These are phyloP conservation scores for Epichloe bromicola DNA, from an alignment of 2,329 filamentous ascomycete species.

Conservation along the genomic window DNA sequence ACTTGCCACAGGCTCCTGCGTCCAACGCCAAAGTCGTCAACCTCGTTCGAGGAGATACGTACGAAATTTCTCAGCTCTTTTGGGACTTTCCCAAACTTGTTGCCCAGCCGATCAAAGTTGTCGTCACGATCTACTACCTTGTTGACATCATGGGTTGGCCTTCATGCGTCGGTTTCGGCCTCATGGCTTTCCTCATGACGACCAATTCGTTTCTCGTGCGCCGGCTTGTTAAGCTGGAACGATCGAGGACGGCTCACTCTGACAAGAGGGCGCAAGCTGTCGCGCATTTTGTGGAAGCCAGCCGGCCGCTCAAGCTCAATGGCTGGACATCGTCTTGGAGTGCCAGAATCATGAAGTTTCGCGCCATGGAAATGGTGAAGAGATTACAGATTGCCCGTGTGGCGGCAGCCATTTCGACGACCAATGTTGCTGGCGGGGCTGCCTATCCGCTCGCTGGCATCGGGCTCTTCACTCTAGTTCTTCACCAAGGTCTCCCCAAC, in stretches of 20 bases:
- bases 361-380: slow-evolving; percentile 23
- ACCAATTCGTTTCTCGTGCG: slow-evolving; percentile 57
- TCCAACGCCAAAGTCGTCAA: slow-evolving; percentile 88
- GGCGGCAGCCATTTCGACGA: slow-evolving; percentile 43
- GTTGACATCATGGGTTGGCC: slow-evolving; percentile 70
- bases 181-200: slow-evolving; percentile 55
- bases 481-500: slow-evolving; percentile 54
- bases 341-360: slow-evolving; percentile 22
- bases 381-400: slow-evolving; percentile 23
- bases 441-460: slow-evolving; percentile 73
- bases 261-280: slow-evolving; percentile 70
- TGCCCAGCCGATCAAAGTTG: slow-evolving; percentile 62
- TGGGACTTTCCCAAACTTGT: slow-evolving; percentile 76
- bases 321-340: slow-evolving; percentile 27
- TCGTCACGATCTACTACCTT: slow-evolving; percentile 50
- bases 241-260: slow-evolving; percentile 56
- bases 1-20: slow-evolving; percentile 38
- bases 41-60: slow-evolving; percentile 69
- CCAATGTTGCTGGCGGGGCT: slow-evolving; percentile 59
- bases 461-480: slow-evolving; percentile 64
- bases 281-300: slow-evolving; percentile 76
- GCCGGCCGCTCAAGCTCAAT: slow-evolving; percentile 47
- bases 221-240: slow-evolving; percentile 54
- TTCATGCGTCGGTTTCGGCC: slow-evolving; percentile 59
- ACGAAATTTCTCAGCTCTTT: slow-evolving; percentile 70